A percentile compares a stretch with the other conserved stretches of the same genome.
Evolutionary conservation across 805 yeast species (phyloP).

Genomic region (Nakazawaea laoshanensis): DNA sequence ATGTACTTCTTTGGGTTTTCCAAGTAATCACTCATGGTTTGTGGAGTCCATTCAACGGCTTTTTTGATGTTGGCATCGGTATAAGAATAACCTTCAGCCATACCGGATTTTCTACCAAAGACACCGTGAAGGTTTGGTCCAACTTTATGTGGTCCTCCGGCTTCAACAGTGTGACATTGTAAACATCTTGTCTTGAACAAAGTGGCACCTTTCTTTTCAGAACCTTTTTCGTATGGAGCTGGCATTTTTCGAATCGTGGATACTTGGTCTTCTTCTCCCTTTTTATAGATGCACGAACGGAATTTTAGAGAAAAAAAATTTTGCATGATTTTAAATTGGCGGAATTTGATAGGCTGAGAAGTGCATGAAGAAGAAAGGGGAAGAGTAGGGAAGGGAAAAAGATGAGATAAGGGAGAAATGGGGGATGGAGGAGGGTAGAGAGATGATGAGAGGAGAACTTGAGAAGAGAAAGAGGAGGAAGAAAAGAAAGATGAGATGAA

Average conservation of each 20-base stretch:
- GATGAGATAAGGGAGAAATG: too few species aligned
- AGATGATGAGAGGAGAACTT: too few species aligned
- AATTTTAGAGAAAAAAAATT: background rate
- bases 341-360: conserved; percentile 2
- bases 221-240: conserved; percentile 40
- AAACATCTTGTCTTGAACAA: conserved; percentile 98
- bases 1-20: conserved; percentile 99
- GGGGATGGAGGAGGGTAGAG: too few species aligned
- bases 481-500: too few species aligned
- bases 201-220: conserved; percentile 93
- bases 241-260: conserved; percentile 25
- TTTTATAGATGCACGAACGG: too few species aligned
- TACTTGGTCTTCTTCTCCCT: background rate
- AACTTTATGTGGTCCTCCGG: conserved; percentile 96
- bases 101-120: conserved; percentile 87
- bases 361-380: background rate
- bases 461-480: too few species aligned
- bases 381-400: background rate
- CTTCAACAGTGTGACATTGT: conserved; percentile 97
- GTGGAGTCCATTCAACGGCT: conserved; percentile 82
- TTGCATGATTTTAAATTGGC: conserved; percentile 2
- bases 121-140: conserved; percentile 98
- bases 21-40: conserved; percentile 89
- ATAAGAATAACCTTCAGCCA: conserved; percentile 88
- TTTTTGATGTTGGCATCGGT: conserved; percentile 98